Conservation (phyloP, 2,329 filamentous ascomycete species). For the Aspergillus brunneoviolaceus region DNA sequence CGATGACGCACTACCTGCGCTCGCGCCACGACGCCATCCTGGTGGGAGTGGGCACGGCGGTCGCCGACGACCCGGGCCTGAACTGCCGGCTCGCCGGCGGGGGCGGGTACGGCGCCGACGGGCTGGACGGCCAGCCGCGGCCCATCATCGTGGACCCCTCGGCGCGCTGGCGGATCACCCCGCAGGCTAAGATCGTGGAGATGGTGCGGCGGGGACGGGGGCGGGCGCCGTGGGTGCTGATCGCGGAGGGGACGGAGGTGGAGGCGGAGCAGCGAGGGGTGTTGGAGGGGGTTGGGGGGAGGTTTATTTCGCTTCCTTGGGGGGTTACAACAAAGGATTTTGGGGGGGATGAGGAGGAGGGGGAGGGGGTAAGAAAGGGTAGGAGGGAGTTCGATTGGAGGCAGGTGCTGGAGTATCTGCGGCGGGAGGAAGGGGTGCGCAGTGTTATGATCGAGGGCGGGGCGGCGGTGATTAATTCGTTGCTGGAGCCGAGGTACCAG, state of each 20-base stretch:
- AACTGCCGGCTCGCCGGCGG: slow-evolving; percentile 74
- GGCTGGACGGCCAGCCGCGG: slow-evolving; percentile 62
- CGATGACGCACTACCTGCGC: slow-evolving; percentile 93
- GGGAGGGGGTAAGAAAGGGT: slow-evolving; percentile 24
- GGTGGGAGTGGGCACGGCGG: slow-evolving; percentile 78
- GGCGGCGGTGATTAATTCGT: slow-evolving; percentile 73
- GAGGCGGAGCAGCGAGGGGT: slow-evolving; percentile 18
- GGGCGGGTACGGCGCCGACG: slow-evolving; percentile 52
- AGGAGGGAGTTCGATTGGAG: slow-evolving; percentile 54
- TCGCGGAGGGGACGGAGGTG: slow-evolving; percentile 13
- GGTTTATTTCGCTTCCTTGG: slow-evolving; percentile 30
- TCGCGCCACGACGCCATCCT: slow-evolving; percentile 80
- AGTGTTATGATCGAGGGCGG: slow-evolving; percentile 94
- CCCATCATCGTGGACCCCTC: slow-evolving; percentile 78
- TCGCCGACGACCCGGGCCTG: slow-evolving; percentile 79
- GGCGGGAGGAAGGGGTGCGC: slow-evolving; percentile 53
- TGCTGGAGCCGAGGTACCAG: slow-evolving; percentile 61
- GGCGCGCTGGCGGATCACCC: slow-evolving; percentile 65
- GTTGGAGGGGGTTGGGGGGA: slow-evolving; percentile 32
- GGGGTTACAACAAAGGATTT: background rate
- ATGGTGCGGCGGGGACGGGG: slow-evolving; percentile 64
- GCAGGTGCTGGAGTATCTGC: slow-evolving; percentile 58
- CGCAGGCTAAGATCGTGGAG: slow-evolving; percentile 63
- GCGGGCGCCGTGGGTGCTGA: slow-evolving; percentile 69
- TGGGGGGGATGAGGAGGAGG: slow-evolving; percentile 53